A percentile compares a stretch with the other conserved stretches of the same genome.
Conservation (phyloP, 176 grass and related monocot species). For the Alloteropsis semialata region DNA sequence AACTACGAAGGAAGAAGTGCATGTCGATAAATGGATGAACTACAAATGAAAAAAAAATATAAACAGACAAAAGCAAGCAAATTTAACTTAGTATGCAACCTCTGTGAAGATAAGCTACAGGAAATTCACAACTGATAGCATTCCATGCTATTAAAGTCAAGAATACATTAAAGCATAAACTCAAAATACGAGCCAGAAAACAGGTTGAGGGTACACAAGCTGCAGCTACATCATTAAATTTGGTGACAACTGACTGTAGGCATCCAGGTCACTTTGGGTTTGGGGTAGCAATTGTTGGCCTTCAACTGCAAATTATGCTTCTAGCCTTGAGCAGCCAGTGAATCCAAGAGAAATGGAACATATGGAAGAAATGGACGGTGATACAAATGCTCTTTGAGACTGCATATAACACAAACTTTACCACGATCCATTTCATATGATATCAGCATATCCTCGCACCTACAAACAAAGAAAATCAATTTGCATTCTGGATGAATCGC, state of each 20-base stretch:
- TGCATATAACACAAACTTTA: neutral
- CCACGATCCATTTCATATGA: neutral
- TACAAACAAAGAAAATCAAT: slow-evolving; percentile 4
- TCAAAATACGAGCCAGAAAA: neutral
- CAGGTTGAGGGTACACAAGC: neutral
- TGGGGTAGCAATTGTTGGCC: neutral
- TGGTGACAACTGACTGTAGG: neutral
- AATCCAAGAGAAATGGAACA: neutral
- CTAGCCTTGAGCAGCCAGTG: neutral
- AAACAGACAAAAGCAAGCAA: neutral
- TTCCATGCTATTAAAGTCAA: neutral
- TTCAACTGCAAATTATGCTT: neutral
- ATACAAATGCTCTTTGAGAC: neutral
- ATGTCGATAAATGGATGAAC: too few species aligned
- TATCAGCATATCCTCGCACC: neutral
- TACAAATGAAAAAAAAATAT: neutral
- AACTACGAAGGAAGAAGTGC: neutral
- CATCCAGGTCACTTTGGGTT: neutral
- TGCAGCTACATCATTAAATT: neutral
- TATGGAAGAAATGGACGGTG: neutral
- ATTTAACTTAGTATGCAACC: neutral
- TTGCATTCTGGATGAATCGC: slow-evolving; percentile 1
- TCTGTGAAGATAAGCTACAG: neutral
- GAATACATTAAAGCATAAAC: neutral
- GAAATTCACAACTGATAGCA: neutral